Percentiles rank a stretch among this genome's conserved stretches.
These are phyloP conservation scores for Aureobasidium leucospermi DNA, from an alignment of 2,329 filamentous ascomycete genomes.

Conservation along the genomic window DNA sequence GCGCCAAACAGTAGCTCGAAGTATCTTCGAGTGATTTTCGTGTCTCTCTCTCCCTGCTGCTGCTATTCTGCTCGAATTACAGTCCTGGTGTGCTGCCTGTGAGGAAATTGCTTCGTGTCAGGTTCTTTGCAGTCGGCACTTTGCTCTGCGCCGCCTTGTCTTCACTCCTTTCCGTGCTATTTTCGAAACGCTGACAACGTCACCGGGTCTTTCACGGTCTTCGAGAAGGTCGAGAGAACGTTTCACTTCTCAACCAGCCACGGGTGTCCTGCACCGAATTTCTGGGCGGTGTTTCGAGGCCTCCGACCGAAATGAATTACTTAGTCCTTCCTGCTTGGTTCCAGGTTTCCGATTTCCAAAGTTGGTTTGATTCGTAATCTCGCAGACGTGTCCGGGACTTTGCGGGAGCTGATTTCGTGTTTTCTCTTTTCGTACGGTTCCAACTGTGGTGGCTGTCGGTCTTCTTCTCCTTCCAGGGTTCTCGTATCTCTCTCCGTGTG, in stretches of 20 bases:
- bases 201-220: conserved; percentile 4
- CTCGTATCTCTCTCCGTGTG: not conserved
- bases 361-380: conserved; percentile 5
- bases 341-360: not conserved
- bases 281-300: conserved; percentile 11
- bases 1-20: too few species aligned
- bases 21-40: not conserved
- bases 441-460: not conserved
- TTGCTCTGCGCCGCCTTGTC: not conserved
- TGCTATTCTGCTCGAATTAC: conserved; percentile 11
- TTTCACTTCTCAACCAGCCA: conserved; percentile 10
- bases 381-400: not conserved
- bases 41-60: not conserved
- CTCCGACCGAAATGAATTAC: conserved; percentile 1
- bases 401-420: not conserved
- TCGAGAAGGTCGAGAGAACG: conserved; percentile 10
- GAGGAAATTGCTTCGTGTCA: conserved; percentile 12
- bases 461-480: not conserved
- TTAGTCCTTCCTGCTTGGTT: not conserved
- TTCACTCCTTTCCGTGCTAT: not conserved
- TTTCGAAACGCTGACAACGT: not conserved
- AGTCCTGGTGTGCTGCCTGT: conserved; percentile 7
- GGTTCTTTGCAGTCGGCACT: not conserved
- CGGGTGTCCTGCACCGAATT: conserved; percentile 5
- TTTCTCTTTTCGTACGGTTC: not conserved